Evolutionary conservation across 2,329 filamentous ascomycete genomes (phyloP).

Genomic region (Claviceps pusilla): DNA sequence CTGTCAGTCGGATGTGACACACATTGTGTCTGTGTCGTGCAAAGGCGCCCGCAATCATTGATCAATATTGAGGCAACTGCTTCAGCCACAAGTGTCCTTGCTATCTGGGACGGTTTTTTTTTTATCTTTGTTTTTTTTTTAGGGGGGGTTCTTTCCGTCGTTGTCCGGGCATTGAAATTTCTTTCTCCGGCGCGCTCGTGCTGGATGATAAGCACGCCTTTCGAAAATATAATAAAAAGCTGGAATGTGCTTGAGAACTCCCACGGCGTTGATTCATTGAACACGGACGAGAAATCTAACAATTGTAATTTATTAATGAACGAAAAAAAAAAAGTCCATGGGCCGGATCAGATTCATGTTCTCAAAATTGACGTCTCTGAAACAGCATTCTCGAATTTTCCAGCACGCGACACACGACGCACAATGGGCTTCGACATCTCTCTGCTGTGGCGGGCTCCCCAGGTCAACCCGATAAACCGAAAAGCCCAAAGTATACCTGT

Average conservation of each 20-base stretch:
- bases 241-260: background rate
- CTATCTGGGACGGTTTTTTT: background rate
- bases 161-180: background rate
- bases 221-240: background rate
- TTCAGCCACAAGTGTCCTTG: background rate
- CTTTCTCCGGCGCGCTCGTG: background rate
- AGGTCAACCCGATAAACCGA: slow-evolving; percentile 68
- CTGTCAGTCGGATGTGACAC: background rate
- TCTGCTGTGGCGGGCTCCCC: slow-evolving; percentile 32
- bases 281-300: background rate
- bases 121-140: no score
- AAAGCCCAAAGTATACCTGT: slow-evolving; percentile 71
- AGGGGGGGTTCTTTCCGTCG: background rate
- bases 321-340: background rate
- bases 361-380: background rate
- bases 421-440: slow-evolving; percentile 17
- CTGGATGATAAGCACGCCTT: slow-evolving; percentile 1
- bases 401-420: background rate
- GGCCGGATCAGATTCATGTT: background rate
- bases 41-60: background rate
- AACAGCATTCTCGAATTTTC: background rate
- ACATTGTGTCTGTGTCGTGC: background rate
- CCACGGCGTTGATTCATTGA: background rate
- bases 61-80: background rate
- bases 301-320: background rate